These are phyloP conservation scores for Epichloe coenophiala DNA, from an alignment of 2,329 filamentous ascomycete species.

Conservation along the genomic window DNA sequence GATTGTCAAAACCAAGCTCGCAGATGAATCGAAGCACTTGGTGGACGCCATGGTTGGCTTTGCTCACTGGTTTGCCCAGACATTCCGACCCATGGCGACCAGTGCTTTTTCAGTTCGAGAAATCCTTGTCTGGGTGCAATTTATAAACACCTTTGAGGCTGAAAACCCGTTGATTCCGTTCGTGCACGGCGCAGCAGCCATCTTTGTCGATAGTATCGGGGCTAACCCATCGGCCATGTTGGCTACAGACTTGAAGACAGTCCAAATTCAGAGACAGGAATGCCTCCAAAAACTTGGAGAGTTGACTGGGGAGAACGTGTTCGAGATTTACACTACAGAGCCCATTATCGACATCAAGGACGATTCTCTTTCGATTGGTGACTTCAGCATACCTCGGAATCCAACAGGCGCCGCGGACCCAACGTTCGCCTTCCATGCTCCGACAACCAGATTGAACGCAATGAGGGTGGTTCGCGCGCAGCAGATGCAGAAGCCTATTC, in stretches of 20 bases:
- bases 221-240: slow-evolving; percentile 87
- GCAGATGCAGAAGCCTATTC: slow-evolving; percentile 77
- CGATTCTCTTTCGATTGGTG: slow-evolving; percentile 49
- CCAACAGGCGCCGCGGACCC: slow-evolving; percentile 25
- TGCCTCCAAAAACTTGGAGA: slow-evolving; percentile 62
- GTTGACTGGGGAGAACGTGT: slow-evolving; percentile 51
- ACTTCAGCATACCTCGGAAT: slow-evolving; percentile 50
- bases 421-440: slow-evolving; percentile 60
- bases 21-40: slow-evolving; percentile 37
- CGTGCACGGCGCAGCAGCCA: slow-evolving; percentile 83
- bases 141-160: slow-evolving; percentile 57
- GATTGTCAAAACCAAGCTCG: slow-evolving; percentile 70
- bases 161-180: slow-evolving; percentile 32
- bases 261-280: slow-evolving; percentile 55
- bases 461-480: slow-evolving; percentile 85
- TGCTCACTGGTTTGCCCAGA: slow-evolving; percentile 80
- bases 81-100: slow-evolving; percentile 61
- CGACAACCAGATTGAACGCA: slow-evolving; percentile 78
- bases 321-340: slow-evolving; percentile 48
- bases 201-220: slow-evolving; percentile 89
- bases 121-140: slow-evolving; percentile 84
- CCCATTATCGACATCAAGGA: slow-evolving; percentile 43
- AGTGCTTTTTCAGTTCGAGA: slow-evolving; percentile 83
- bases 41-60: slow-evolving; percentile 68
- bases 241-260: slow-evolving; percentile 53